Evolutionary conservation across 2,329 filamentous ascomycete species (phyloP).

Genomic region (Colletotrichum sp.): DNA sequence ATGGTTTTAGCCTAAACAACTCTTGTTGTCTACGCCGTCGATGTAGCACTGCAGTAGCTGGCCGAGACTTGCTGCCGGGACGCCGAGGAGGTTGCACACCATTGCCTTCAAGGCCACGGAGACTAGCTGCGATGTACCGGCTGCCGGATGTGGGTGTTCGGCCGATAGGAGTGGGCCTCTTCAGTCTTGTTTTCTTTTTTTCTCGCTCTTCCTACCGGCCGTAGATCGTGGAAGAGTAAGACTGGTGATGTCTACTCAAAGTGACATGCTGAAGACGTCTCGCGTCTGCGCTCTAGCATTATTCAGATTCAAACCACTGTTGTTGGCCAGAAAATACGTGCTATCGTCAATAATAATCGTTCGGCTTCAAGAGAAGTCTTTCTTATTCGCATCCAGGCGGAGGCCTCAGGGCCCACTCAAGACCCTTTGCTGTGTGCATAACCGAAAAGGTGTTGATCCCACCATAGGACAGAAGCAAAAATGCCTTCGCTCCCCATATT

Average conservation of each 20-base stretch:
- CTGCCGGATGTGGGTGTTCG: not conserved
- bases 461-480: not conserved
- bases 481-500: rapidly evolving
- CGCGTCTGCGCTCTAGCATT: not conserved
- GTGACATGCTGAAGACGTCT: not conserved
- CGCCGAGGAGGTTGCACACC: not conserved
- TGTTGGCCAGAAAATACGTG: not conserved
- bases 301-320: not conserved
- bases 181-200: not conserved
- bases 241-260: not conserved
- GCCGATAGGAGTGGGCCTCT: not conserved
- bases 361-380: not conserved
- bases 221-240: not conserved
- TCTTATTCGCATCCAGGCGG: not conserved
- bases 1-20: not conserved
- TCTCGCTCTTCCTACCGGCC: not conserved
- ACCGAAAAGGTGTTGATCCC: not conserved
- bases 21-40: not conserved
- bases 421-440: not conserved
- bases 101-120: not conserved
- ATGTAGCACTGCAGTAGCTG: not conserved
- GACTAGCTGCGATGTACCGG: not conserved
- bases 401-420: not conserved
- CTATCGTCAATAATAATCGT: not conserved
- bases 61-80: not conserved